Conservation (phyloP, 1,284 basidiomycete species). For the Sporisorium exsertum region DNA sequence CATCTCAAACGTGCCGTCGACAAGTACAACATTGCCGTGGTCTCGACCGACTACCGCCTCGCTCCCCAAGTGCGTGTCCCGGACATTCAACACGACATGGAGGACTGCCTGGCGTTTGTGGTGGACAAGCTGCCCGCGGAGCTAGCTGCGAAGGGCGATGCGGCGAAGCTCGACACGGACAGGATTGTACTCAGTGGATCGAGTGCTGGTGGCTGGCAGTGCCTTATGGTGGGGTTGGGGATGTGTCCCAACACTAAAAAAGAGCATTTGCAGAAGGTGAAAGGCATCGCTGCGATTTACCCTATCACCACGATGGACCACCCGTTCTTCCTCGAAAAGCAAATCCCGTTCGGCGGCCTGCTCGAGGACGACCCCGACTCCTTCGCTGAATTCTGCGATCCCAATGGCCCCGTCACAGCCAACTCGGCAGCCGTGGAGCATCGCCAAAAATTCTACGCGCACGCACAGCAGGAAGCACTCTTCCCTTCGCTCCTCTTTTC, state of each 20-base stretch:
- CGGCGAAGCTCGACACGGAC: conserved; percentile 31
- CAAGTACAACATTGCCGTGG: conserved; percentile 44
- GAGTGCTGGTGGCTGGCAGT: conserved; percentile 52
- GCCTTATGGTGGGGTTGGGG: conserved; percentile 49
- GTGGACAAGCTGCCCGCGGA: conserved; percentile 33
- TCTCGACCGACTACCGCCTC: conserved; percentile 53
- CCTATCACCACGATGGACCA: conserved; percentile 54
- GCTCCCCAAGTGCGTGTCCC: conserved; percentile 50
- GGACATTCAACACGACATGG: conserved; percentile 49
- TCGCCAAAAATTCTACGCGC: conserved; percentile 51
- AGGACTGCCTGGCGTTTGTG: conserved; percentile 40
- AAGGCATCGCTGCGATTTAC: conserved; percentile 48
- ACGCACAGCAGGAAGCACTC: conserved; percentile 48
- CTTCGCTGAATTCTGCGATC: conserved; percentile 41
- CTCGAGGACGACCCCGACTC: conserved; percentile 32
- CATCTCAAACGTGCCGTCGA: conserved; percentile 50
- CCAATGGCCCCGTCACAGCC: conserved; percentile 33
- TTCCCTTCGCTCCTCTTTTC: conserved; percentile 49
- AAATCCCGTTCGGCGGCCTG: conserved; percentile 31
- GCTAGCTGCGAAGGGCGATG: conserved; percentile 25
- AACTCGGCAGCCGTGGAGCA: conserved; percentile 33
- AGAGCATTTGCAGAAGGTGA: conserved; percentile 26
- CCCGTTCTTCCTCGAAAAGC: conserved; percentile 51
- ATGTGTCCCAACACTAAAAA: conserved; percentile 39
- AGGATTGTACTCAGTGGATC: conserved; percentile 45